A percentile compares a stretch with the other conserved stretches of the same genome.
These are phyloP conservation scores for Corymbia calophylla DNA, from an alignment of 441 rosid species.

Conservation along the genomic window DNA sequence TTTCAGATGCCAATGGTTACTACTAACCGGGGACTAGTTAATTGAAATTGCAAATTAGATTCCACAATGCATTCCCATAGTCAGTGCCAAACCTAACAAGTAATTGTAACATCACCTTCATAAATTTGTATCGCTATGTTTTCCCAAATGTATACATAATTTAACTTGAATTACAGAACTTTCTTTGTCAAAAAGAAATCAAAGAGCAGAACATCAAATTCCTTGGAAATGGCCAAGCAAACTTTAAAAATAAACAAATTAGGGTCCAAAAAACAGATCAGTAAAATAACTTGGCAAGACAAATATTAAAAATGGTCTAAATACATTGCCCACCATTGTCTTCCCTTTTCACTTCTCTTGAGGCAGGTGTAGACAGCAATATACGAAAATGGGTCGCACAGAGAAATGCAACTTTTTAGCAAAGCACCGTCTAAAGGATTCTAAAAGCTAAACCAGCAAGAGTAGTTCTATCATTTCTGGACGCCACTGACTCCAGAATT, in stretches of 20 bases:
- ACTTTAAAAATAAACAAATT: neutral
- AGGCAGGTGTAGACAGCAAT: neutral
- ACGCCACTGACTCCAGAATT: neutral
- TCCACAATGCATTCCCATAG: neutral
- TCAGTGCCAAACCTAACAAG: neutral
- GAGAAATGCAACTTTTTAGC: neutral
- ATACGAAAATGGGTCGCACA: neutral
- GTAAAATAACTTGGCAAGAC: neutral
- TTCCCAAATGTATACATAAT: neutral
- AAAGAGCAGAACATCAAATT: neutral
- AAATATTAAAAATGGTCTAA: neutral
- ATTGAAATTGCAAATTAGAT: neutral
- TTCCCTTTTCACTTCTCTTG: neutral
- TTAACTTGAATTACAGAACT: neutral
- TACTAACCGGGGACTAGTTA: neutral
- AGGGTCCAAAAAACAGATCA: neutral
- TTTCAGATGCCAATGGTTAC: neutral
- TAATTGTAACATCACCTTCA: neutral
- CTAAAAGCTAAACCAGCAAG: neutral
- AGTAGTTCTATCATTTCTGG: neutral
- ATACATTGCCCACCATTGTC: neutral
- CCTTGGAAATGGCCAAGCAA: neutral
- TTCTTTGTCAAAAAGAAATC: neutral
- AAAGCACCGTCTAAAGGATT: neutral
- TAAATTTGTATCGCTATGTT: neutral